Percentiles rank a stretch among this genome's conserved stretches.
phyloP scores from a whole-genome alignment of 345 rosid species.

The Citrus trifoliata region DNA sequence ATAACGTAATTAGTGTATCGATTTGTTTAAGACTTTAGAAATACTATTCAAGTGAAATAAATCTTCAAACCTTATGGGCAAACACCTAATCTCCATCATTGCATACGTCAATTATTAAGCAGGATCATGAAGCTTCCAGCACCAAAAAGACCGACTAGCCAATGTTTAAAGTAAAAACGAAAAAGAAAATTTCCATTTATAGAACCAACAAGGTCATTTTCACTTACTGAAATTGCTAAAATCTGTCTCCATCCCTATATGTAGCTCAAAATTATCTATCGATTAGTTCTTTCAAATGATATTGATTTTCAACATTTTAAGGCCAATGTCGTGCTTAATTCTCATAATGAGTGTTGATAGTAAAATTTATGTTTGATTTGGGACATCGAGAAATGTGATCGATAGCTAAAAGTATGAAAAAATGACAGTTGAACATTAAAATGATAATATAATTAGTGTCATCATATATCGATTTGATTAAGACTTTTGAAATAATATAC shows the following conservation, averaged over 20 bases:
- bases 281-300: background rate
- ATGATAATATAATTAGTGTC: too few species aligned
- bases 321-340: background rate
- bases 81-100: background rate
- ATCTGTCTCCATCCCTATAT: background rate
- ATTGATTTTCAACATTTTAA: too few species aligned
- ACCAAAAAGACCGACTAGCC: background rate
- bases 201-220: background rate
- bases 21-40: too few species aligned
- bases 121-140: conserved; percentile 9
- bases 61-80: background rate
- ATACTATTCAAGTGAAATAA: background rate
- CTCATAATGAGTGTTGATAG: too few species aligned
- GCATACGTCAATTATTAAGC: background rate
- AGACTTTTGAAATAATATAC: background rate
- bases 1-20: too few species aligned
- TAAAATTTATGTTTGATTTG: too few species aligned
- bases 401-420: too few species aligned
- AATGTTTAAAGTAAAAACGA: background rate
- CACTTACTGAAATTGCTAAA: background rate
- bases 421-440: too few species aligned
- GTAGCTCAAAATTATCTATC: background rate
- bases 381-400: too few species aligned
- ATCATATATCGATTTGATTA: too few species aligned
- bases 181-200: background rate